These are phyloP conservation scores for Hydrangea macrophylla DNA, from an alignment of 148 eudicot genomes.

Conservation along the genomic window DNA sequence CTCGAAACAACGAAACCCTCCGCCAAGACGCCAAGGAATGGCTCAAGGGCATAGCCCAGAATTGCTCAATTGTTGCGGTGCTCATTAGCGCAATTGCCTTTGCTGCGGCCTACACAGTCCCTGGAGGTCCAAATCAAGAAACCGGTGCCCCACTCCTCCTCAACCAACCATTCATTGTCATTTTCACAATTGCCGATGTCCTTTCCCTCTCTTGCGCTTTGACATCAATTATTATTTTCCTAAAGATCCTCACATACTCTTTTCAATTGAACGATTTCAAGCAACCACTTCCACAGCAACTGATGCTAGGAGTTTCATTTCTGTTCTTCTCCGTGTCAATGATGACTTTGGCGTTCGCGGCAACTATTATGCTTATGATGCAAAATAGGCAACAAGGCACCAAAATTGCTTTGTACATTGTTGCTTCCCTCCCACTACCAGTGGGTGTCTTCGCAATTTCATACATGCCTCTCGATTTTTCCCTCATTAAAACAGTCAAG, in stretches of 20 bases:
- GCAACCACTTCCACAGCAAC: not conserved
- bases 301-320: not conserved
- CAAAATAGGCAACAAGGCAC: not conserved
- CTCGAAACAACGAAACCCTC: not conserved
- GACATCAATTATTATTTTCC: not conserved
- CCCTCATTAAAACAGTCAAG: not conserved
- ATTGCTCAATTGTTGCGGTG: not conserved
- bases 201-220: not conserved
- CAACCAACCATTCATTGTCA: not conserved
- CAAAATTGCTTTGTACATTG: not conserved
- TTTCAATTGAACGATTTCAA: not conserved
- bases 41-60: not conserved
- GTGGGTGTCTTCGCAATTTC: not conserved
- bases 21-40: not conserved
- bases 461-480: not conserved
- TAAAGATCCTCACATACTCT: not conserved
- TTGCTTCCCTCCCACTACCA: not conserved
- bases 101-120: not conserved
- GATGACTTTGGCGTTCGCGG: not conserved
- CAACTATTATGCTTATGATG: not conserved
- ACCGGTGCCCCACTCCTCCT: not conserved
- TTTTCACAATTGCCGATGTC: not conserved
- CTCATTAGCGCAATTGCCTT: not conserved
- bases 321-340: not conserved
- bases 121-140: not conserved